Conservation (phyloP, 768 basidiomycete genomes). For the Boletus tomentosulus region DNA sequence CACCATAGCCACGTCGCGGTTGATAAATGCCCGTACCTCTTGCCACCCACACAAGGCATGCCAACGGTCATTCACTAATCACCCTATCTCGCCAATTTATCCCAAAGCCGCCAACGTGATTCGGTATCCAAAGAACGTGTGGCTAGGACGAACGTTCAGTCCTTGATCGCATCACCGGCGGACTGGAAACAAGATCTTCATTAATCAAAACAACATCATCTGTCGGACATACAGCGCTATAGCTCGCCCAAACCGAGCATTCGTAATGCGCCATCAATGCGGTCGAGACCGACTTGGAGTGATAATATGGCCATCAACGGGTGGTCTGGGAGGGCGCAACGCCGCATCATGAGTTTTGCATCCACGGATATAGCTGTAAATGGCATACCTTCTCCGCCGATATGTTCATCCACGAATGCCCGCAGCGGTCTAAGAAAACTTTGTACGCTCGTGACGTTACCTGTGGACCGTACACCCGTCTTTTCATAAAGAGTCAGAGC, state of each 20-base stretch:
- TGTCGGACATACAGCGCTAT: neutral
- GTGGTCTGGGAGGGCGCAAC: slow-evolving; percentile 15
- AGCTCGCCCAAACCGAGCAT: slow-evolving; percentile 5
- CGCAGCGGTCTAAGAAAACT: slow-evolving; percentile 46
- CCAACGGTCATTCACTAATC: neutral
- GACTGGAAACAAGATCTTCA: slow-evolving; percentile 1
- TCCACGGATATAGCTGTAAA: neutral
- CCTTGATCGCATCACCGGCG: neutral
- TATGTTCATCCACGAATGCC: slow-evolving; percentile 34
- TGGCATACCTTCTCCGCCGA: slow-evolving; percentile 27
- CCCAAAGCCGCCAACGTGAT: neutral
- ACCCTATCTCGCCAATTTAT: neutral
- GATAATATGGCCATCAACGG: slow-evolving; percentile 33
- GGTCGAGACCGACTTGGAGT: slow-evolving; percentile 45
- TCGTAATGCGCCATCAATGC: slow-evolving; percentile 41
- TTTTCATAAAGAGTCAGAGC: slow-evolving; percentile 15
- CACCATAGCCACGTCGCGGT: neutral
- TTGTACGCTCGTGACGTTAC: slow-evolving; percentile 43
- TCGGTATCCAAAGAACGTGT: neutral
- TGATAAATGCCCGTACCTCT: neutral
- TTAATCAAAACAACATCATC: slow-evolving; percentile 4
- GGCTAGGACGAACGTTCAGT: neutral
- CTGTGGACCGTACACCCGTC: slow-evolving; percentile 50
- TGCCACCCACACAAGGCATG: neutral
- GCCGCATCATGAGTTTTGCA: neutral